Evolutionary conservation across 208 protist genomes (phyloP), one percentile per base, ranked within the genome.

Genomic region (Acanthamoeba polyphaga): DNA sequence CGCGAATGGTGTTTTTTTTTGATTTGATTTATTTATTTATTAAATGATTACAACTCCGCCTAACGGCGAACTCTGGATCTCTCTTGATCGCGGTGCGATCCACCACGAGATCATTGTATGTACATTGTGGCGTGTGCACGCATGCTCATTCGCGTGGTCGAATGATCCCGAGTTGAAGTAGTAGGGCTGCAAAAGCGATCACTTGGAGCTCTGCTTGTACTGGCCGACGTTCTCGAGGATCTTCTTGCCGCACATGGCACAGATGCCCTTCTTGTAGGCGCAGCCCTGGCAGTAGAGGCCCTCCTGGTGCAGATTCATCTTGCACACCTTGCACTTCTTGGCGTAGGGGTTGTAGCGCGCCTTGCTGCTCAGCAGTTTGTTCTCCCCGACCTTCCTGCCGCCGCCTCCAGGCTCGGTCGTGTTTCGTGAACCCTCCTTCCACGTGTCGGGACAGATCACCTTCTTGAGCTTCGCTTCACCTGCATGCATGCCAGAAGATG

Each of bases 211-310:
- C 38, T 93, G 88, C 49, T 76, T 70, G 66, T 93, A 93, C 62
- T 62, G 34, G 29, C 27, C 64, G 55, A 76, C 19, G 58, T 89
- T 93, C 17, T 93, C 88, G 32, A 93, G 88, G 58, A 93, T 93
- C 88, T 93, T 32, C 34, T 93, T 93, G 88, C 88, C 88, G 32
- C 88, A 93, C 88, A 93, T 93, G 88, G 88, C 51, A 51, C 88
- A 93, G 43, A 93, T 93, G 49, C 88, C 88, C 49, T 93, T 93
- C 64, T 93, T 93, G 88, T 93, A 93, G 58, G 88, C 88, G 66
- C 88, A 93, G 58, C 32, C 60, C 9, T 93, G 88, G 88, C 88
- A 93, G 88, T 93, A 93, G 38, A 43, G 12, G 49, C 88, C 88
- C 38, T 68, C 38, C 32, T 93, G 88, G 60, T 68, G 88, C 32